A percentile compares a stretch with the other conserved stretches of the same genome.
These are phyloP conservation scores for Boletus huronensis DNA, from an alignment of 768 basidiomycete genomes.

Conservation along the genomic window DNA sequence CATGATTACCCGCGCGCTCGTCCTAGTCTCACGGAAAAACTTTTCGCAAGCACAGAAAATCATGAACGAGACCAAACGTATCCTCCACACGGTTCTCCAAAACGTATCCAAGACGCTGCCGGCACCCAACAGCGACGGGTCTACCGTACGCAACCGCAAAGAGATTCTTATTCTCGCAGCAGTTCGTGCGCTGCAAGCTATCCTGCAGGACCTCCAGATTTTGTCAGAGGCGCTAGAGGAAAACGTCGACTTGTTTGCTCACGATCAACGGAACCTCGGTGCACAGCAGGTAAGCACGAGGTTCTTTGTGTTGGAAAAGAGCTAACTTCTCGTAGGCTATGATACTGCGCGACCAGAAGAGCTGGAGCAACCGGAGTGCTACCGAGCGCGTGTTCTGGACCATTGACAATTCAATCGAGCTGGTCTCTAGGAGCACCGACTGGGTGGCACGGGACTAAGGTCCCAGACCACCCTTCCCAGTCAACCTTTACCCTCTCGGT, in stretches of 20 bases:
- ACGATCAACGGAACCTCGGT: slow-evolving; percentile 92
- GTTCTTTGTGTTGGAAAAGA: neutral
- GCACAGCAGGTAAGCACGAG: slow-evolving; percentile 79
- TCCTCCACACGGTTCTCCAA: slow-evolving; percentile 87
- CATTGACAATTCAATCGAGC: slow-evolving; percentile 84
- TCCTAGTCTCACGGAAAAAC: slow-evolving; percentile 89
- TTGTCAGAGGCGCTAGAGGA: slow-evolving; percentile 87
- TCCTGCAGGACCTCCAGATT: slow-evolving; percentile 83
- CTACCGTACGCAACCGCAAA: slow-evolving; percentile 65
- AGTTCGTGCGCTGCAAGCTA: slow-evolving; percentile 78
- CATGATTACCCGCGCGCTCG: slow-evolving; percentile 93
- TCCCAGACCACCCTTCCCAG: neutral
- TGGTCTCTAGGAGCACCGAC: slow-evolving; percentile 80
- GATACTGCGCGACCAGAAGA: slow-evolving; percentile 93
- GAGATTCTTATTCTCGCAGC: slow-evolving; percentile 71
- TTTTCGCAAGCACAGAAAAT: slow-evolving; percentile 88
- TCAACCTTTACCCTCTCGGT: neutral
- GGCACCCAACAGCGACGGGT: slow-evolving; percentile 45
- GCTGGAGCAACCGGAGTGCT: slow-evolving; percentile 88
- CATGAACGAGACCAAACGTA: slow-evolving; percentile 86
- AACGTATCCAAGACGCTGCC: slow-evolving; percentile 74
- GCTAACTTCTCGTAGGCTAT: slow-evolving; percentile 60
- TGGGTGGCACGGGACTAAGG: slow-evolving; percentile 74
- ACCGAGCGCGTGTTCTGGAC: slow-evolving; percentile 94
- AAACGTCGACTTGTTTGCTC: slow-evolving; percentile 87